Evolutionary conservation across 1,139 yeast genomes (phyloP), one percentile per base, ranked within the genome.

Genomic region (Pichia cactophila): DNA sequence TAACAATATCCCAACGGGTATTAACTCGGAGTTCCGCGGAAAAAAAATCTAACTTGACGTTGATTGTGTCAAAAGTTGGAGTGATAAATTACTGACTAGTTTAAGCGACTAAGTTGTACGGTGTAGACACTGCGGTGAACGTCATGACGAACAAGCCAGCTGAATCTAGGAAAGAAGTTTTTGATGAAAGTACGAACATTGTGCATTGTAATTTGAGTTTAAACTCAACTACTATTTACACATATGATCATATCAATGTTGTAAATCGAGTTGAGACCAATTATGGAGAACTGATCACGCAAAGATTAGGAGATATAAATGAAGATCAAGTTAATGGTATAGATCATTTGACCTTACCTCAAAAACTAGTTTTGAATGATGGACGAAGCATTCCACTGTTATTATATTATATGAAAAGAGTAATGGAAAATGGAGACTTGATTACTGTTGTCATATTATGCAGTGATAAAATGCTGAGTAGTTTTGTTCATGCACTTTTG

Each of bases 161-260:
- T 10, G 39, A 31, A 31, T 31, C 35, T 16, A 16, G 23, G 10
- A 17, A n/a, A 38, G 28, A 12, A 14, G 14, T 9, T n/a, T 54
- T 54, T 44, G 47, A 54, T 42, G 51, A 50, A n/a, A 43, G 9
- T 20, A 14, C 41, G 3, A 50, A 54, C 39, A 54, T 60, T 11
- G 56, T 57, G 11, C 57, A 60, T 47, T 60, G 61, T 26, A 54
- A 80, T 9, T 64, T 78, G 45, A 77, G 81, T 10, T 65, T 71
- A 47, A 78, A 78, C 56, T 77, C 82, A 23, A 75, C 81, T 20
- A 77, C 83, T 0, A 64, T 78, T 23, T 78, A 74, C 62, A 75
- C 82, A 14, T 75, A 78, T 58, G 82, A 78, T 56, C 76, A 77
- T 60, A 64, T 65, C 50, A 69, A 66, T 46, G 62, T 77, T 38